Evolutionary conservation across 2,329 filamentous ascomycete genomes (phyloP).

Genomic region (Penicillium thymicola): DNA sequence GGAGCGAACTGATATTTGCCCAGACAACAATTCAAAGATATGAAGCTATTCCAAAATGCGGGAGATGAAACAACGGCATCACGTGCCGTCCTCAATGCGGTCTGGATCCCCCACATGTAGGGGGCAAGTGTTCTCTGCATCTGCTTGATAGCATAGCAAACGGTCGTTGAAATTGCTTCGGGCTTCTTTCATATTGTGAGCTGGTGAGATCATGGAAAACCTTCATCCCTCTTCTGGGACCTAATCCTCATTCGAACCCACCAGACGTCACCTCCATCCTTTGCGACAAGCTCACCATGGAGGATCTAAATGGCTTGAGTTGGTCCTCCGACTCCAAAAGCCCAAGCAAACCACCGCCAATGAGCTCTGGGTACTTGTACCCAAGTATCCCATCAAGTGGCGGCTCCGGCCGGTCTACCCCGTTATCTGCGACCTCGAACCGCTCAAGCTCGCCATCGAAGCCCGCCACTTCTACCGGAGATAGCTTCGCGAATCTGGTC

Average conservation of each 20-base stretch:
- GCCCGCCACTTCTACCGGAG: constrained; percentile 41
- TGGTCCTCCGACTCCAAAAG: constrained; percentile 41
- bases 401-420: constrained; percentile 44
- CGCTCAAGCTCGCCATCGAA: constrained; percentile 39
- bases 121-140: constrained; percentile 6
- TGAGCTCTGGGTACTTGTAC: constrained; percentile 36
- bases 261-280: constrained; percentile 17
- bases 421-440: constrained; percentile 34
- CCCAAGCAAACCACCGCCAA: constrained; percentile 37
- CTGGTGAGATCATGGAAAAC: constrained; percentile 19
- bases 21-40: background rate
- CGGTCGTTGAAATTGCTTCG: constrained; percentile 1
- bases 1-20: background rate
- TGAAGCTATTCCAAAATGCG: constrained; percentile 2
- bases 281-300: constrained; percentile 34
- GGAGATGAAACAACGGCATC: background rate
- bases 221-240: constrained; percentile 10
- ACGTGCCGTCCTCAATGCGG: constrained; percentile 5
- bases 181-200: constrained; percentile 3
- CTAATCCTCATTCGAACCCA: constrained; percentile 21
- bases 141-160: constrained; percentile 1
- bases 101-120: constrained; percentile 11
- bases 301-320: constrained; percentile 47
- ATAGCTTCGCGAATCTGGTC: constrained; percentile 61
- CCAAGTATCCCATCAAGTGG: constrained; percentile 37